A percentile compares a stretch with the other conserved stretches of the same genome.
Evolutionary conservation across 176 grass and related monocot genomes (phyloP).

Genomic region (Eragrostis curvula): DNA sequence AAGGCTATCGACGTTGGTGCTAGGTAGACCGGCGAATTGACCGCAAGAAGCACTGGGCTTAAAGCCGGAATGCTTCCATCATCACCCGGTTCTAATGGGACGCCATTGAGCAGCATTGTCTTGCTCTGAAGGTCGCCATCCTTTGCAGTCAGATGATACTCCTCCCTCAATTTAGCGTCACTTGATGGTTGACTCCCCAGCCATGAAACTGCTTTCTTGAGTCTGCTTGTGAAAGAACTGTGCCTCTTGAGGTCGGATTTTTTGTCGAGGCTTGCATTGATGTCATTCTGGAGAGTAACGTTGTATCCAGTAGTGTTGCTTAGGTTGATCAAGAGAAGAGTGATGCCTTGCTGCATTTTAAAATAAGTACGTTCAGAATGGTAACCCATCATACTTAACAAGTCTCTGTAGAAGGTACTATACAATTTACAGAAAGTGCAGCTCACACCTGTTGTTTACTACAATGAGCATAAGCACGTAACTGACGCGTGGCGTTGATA

Average conservation of each 20-base stretch:
- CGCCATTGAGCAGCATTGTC: conserved; percentile 83
- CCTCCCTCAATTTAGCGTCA: conserved; percentile 57
- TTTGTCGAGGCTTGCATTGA: conserved; percentile 58
- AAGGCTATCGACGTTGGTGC: conserved; percentile 81
- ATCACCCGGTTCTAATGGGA: conserved; percentile 51
- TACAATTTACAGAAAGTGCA: background rate
- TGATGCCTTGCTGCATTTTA: conserved; percentile 71
- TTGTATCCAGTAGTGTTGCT: conserved; percentile 69
- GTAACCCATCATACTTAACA: background rate
- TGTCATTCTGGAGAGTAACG: conserved; percentile 66
- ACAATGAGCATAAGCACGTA: conserved; percentile 83
- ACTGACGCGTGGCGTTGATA: conserved; percentile 41
- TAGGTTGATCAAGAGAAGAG: conserved; percentile 84
- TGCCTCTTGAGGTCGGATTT: conserved; percentile 24
- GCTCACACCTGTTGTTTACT: conserved; percentile 49
- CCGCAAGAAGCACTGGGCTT: conserved; percentile 45
- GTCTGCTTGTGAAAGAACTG: conserved; percentile 41
- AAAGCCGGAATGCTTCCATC: conserved; percentile 59
- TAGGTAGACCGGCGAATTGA: conserved; percentile 48
- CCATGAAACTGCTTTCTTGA: conserved; percentile 77
- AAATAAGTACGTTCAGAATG: conserved; percentile 30
- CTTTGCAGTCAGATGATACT: conserved; percentile 84
- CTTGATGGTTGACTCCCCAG: conserved; percentile 59
- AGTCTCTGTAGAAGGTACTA: background rate
- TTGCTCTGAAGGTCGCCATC: conserved; percentile 67